phyloP scores from a whole-genome alignment of 495 filamentous ascomycete species.

The Chaetomium tenue region DNA sequence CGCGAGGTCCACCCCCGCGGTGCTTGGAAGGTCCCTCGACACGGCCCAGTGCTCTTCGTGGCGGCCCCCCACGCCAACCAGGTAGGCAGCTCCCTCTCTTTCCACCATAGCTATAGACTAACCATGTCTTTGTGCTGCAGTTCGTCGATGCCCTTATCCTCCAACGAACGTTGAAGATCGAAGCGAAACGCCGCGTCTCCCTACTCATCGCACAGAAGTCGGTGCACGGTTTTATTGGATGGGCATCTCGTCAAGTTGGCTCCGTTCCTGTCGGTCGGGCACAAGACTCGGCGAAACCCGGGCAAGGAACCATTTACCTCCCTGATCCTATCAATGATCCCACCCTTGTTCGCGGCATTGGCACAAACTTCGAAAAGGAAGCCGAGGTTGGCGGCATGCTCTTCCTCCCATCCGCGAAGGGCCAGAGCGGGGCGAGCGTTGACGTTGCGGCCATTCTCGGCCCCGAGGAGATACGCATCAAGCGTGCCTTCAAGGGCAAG shows the following conservation, averaged over 20 bases:
- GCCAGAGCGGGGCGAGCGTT: constrained; percentile 66
- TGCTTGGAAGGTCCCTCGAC: constrained; percentile 85
- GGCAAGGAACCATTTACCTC: constrained; percentile 80
- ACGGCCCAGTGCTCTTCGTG: constrained; percentile 90
- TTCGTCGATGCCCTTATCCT: constrained; percentile 95
- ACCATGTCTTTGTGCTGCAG: constrained; percentile 40
- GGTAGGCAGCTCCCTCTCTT: constrained; percentile 44
- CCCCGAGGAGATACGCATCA: constrained; percentile 77
- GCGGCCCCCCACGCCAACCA: constrained; percentile 99
- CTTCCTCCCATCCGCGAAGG: constrained; percentile 79
- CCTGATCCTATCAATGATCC: constrained; percentile 83
- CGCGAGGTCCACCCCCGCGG: constrained; percentile 93
- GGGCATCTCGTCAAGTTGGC: constrained; percentile 72
- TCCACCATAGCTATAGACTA: neutral
- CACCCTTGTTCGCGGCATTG: constrained; percentile 76
- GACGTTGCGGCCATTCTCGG: constrained; percentile 78
- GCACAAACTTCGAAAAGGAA: constrained; percentile 77
- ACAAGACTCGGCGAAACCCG: constrained; percentile 81
- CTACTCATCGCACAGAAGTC: constrained; percentile 95
- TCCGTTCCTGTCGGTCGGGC: constrained; percentile 86
- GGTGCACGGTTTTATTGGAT: constrained; percentile 85
- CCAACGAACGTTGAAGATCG: constrained; percentile 80
- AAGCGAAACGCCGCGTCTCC: constrained; percentile 82
- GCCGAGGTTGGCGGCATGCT: constrained; percentile 78
- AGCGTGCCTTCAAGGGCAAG: constrained; percentile 76